Percentiles rank a stretch among this genome's conserved stretches.
Conservation (phyloP, 139 green algal genomes). For the Edaphochlamys debaryana region DNA sequence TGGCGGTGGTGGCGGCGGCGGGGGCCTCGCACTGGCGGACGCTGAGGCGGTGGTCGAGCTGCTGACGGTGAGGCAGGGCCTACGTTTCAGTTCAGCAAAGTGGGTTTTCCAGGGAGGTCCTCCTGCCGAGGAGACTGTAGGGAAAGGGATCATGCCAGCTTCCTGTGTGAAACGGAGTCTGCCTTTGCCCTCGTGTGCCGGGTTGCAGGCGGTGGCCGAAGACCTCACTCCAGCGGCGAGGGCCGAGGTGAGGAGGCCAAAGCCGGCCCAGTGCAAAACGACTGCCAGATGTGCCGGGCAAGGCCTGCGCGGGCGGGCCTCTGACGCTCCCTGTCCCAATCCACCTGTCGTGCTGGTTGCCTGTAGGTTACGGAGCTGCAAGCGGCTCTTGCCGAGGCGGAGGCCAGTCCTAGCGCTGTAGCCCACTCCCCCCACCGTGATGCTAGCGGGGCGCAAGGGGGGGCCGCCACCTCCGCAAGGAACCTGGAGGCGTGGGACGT, state of each 20-base stretch:
- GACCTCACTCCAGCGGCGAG: background rate
- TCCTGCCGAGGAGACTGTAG: background rate
- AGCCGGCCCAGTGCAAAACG: no score
- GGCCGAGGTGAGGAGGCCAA: background rate
- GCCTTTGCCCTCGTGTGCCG: background rate
- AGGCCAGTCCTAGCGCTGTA: background rate
- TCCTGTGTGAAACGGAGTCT: background rate
- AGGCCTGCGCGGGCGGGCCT: no score
- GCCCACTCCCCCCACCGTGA: no score
- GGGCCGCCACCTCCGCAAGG: no score
- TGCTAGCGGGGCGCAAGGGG: background rate
- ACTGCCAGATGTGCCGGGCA: background rate
- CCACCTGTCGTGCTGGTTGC: background rate
- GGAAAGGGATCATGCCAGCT: no score
- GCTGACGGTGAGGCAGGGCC: background rate
- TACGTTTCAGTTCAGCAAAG: background rate
- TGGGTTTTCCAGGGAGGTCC: background rate
- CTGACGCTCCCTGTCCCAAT: no score
- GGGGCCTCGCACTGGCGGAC: background rate
- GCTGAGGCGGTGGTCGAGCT: background rate
- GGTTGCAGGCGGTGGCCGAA: background rate
- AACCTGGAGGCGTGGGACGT: conserved; percentile 18
- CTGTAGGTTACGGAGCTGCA: background rate
- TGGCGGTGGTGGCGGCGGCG: background rate
- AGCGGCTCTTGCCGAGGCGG: background rate